Evolutionary conservation across 495 filamentous ascomycete genomes (phyloP), one percentile per base, ranked within the genome.

Genomic region (Penicillium paxilli): DNA sequence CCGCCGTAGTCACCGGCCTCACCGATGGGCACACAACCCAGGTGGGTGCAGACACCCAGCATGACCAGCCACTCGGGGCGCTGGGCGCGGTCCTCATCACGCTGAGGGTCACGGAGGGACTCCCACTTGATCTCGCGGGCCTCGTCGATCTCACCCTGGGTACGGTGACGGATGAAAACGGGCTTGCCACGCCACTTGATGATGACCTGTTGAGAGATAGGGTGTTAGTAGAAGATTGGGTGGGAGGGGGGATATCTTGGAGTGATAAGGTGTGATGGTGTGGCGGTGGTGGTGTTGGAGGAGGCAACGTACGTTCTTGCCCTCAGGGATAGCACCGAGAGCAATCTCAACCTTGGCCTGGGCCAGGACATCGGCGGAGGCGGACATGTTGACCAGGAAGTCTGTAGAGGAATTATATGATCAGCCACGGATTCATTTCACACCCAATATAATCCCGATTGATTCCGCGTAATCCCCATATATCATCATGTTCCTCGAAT

Each of bases 111-210:
- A 75, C 95, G 85, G 63, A 99, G 79, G 51, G 78, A 68, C 65
- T 87, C 73, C 77, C 93, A 84, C 63, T 92, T 84, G 65, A 86
- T 81, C 50, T 81, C 74, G 69, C 92, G 86, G 74, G 91, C 91
- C 75, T 92, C 89, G 52, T 87, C 80, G 77, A 96, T 95, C 78
- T 96, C 91, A 55, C 80, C 80, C 62, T 80, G 70, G 59, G 95
- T 99, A 60, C 95, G 91, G 87, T 99, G 95, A 71, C 95, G 93
- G 85, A 99, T 92, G 84, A 99, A 98, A 73, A 99, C 90, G 72
- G 95, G 95, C 87, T 99, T 99, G 69, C 95, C 95, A 79, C 95
- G 88, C 95, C 95, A 99, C 83, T 99, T 99, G 83, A 99, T 93
- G 75, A 98, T 95, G 72, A 98, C 88, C 90, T 95, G 62, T 68